Percentiles rank a stretch among this genome's conserved stretches.
phyloP scores from a whole-genome alignment of 768 basidiomycete species.

The Pholiota conissans region DNA sequence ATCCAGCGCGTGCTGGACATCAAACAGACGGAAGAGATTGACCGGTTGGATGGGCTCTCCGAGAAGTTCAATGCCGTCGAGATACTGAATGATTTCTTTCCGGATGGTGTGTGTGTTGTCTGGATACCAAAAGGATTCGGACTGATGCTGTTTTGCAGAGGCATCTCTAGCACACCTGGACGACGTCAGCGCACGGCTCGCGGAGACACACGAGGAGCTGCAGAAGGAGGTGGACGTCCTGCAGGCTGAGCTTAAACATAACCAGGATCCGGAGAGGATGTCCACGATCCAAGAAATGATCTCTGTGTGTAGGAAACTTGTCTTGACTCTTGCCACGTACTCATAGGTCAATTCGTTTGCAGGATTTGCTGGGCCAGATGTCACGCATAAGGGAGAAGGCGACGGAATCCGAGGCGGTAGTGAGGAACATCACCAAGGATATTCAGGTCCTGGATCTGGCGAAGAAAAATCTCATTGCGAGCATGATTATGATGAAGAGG shows the following conservation, averaged over 20 bases:
- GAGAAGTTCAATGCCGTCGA: constrained; percentile 56
- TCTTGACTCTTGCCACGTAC: neutral
- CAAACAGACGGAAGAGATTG: constrained; percentile 40
- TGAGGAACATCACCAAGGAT: constrained; percentile 92
- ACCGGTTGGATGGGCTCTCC: constrained; percentile 59
- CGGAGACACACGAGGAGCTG: constrained; percentile 67
- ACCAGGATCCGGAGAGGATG: constrained; percentile 90
- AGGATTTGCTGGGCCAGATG: constrained; percentile 96
- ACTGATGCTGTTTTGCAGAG: no score
- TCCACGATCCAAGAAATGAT: constrained; percentile 95
- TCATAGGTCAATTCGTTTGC: constrained; percentile 5
- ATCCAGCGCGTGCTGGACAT: constrained; percentile 72
- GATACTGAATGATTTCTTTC: constrained; percentile 72
- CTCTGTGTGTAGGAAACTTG: constrained; percentile 53
- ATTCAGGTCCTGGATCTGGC: constrained; percentile 93
- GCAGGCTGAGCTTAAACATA: constrained; percentile 62
- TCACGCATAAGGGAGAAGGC: constrained; percentile 96
- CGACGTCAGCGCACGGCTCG: constrained; percentile 65
- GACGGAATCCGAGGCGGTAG: constrained; percentile 95
- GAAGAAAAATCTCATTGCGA: constrained; percentile 87
- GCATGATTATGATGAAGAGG: constrained; percentile 87
- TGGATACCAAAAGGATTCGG: neutral
- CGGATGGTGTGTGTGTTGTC: constrained; percentile 58
- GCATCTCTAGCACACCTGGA: constrained; percentile 72
- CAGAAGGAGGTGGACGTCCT: constrained; percentile 72